Evolutionary conservation across 306 rosid species (phyloP), one percentile per base, ranked within the genome.

Genomic region (Dryas drummondii): DNA sequence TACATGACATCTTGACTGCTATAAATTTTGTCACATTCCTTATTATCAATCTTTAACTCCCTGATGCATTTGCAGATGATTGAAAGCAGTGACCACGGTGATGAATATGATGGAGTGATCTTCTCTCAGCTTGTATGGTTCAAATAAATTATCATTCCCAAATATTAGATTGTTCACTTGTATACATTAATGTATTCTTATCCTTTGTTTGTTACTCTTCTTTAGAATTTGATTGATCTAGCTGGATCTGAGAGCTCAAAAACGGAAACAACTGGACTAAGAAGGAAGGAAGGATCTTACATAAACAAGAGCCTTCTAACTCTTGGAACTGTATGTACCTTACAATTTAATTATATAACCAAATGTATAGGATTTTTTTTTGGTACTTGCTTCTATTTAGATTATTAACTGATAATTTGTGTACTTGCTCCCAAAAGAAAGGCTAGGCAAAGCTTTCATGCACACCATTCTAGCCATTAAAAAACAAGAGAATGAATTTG

Each of bases 241-340:
- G 99, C 99, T 78, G 99, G 99, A 76, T 96, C 99, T 70, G 99
- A 96, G 91, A 96, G 99, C 88, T 96, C 99, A 7, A 96, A 96
- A 86, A 90, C 98, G 14, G 98, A 96, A 81, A 96, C 99, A 47
- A 96, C 98, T 85, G 99, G 99, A 59, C 83, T 96, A 66, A 86
- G 98, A 76, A 89, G 99, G 82, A 96, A 96, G 87, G 99, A 96
- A 79, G 99, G 99, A 82, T 88, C 99, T 79, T 96, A 96, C 84
- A 96, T 96, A 76, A 96, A 96, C 84, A 96, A 96, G 87, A 96
- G 99, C 71, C 98, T 96, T 74, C 78, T 96, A 79, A 96, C 99
- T 55, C 99, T 96, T 82, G 99, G 99, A 90, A 96, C 99, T 46
- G 99, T 96, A 85, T 45, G 98, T 84, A 81, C 63, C 76, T 58